A percentile compares a stretch with the other conserved stretches of the same genome.
phyloP scores from a whole-genome alignment of 106 monocot genomes.

The Dendrobium officinale region DNA sequence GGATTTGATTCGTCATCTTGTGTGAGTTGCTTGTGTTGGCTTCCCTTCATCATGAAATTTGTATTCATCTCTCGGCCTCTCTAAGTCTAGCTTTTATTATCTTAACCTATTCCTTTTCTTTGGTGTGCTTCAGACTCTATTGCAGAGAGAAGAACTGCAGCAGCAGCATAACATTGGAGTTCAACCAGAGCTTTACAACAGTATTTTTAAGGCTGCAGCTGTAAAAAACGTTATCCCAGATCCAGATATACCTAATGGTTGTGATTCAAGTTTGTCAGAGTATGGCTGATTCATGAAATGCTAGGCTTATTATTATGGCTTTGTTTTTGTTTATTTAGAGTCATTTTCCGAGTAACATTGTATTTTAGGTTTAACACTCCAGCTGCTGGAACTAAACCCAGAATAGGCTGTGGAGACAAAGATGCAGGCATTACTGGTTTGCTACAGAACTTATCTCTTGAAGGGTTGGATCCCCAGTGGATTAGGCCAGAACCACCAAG shows the following conservation, averaged over 20 bases:
- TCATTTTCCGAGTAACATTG: background rate
- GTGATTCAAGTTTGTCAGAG: constrained; percentile 40
- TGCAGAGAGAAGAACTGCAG: constrained; percentile 48
- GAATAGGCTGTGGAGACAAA: constrained; percentile 61
- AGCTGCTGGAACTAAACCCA: constrained; percentile 35
- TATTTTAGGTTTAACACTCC: constrained; percentile 39
- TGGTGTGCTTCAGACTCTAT: constrained; percentile 34
- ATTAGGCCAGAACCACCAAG: constrained; percentile 76
- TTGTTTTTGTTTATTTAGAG: background rate
- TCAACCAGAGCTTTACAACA: constrained; percentile 22
- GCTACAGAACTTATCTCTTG: constrained; percentile 44
- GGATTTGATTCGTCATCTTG: constrained; percentile 63
- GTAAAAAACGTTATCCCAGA: constrained; percentile 63
- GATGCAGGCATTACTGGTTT: constrained; percentile 42
- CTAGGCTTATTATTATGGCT: background rate
- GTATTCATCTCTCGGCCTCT: background rate
- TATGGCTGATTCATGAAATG: constrained; percentile 16
- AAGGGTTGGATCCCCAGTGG: constrained; percentile 84
- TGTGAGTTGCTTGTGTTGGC: constrained; percentile 33
- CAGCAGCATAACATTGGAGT: constrained; percentile 19
- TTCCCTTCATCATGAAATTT: background rate
- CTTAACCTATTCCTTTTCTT: background rate
- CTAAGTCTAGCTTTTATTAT: background rate
- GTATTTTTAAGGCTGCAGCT: constrained; percentile 34
- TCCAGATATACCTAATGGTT: constrained; percentile 44